These are phyloP conservation scores for Paraphaeosphaeria minitans DNA, from an alignment of 2,329 filamentous ascomycete species.

Conservation along the genomic window DNA sequence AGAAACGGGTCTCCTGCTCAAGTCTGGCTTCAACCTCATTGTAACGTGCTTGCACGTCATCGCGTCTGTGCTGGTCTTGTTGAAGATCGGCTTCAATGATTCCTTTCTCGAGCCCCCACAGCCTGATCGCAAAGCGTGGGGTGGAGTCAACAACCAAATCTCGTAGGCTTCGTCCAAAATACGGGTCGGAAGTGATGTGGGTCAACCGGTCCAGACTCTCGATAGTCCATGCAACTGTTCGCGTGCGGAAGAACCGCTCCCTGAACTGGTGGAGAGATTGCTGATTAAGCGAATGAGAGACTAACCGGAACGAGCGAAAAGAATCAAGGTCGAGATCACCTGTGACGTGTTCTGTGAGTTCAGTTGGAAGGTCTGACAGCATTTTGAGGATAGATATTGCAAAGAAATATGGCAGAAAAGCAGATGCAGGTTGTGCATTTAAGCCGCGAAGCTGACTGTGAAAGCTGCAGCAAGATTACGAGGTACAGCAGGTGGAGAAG, in stretches of 20 bases:
- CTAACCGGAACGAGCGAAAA: constrained; percentile 28
- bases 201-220: constrained; percentile 21
- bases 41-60: background rate
- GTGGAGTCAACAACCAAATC: constrained; percentile 36
- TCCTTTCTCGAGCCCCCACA: constrained; percentile 27
- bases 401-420: background rate
- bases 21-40: constrained; percentile 9
- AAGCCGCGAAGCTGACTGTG: background rate
- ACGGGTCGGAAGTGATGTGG: constrained; percentile 21
- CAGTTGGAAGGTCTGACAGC: constrained; percentile 26
- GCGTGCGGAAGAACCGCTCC: constrained; percentile 29
- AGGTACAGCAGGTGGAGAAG: constrained; percentile 4
- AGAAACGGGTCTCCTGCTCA: constrained; percentile 22
- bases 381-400: constrained; percentile 6
- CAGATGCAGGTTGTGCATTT: background rate
- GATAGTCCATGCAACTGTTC: constrained; percentile 25
- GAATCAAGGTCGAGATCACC: constrained; percentile 23
- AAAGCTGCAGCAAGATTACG: background rate
- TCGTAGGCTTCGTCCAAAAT: constrained; percentile 23
- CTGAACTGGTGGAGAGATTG: constrained; percentile 26
- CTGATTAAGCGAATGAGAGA: constrained; percentile 19
- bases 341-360: constrained; percentile 30
- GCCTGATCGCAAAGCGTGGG: constrained; percentile 25
- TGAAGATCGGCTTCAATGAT: constrained; percentile 10
- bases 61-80: constrained; percentile 8